These are phyloP conservation scores for Tricholoma saponaceum DNA, from an alignment of 768 basidiomycete species.

Conservation along the genomic window DNA sequence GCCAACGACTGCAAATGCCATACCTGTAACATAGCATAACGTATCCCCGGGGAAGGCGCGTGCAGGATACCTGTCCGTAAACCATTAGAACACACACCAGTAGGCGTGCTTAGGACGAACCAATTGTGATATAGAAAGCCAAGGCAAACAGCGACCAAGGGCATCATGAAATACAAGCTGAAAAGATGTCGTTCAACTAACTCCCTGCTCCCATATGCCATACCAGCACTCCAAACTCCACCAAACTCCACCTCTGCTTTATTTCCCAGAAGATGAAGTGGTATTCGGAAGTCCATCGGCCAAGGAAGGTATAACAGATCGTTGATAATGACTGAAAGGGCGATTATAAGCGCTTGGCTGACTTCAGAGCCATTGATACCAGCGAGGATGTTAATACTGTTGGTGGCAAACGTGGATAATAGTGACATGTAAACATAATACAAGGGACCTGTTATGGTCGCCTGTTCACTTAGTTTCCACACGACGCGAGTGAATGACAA, in stretches of 20 bases:
- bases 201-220: slow-evolving; percentile 81
- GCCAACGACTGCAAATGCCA: slow-evolving; percentile 97
- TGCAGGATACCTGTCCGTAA: slow-evolving; percentile 80
- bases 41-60: slow-evolving; percentile 95
- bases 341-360: slow-evolving; percentile 89
- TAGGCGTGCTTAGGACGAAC: slow-evolving; percentile 39
- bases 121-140: slow-evolving; percentile 97
- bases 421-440: slow-evolving; percentile 98
- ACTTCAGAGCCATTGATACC: slow-evolving; percentile 98
- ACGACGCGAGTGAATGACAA: background rate
- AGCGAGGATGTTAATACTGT: slow-evolving; percentile 98
- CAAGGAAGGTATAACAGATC: slow-evolving; percentile 93
- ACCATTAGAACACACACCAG: background rate
- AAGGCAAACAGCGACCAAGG: slow-evolving; percentile 83
- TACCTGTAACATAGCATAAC: slow-evolving; percentile 94
- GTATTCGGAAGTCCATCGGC: slow-evolving; percentile 71
- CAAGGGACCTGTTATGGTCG: slow-evolving; percentile 65
- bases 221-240: slow-evolving; percentile 78
- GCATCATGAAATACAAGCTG: slow-evolving; percentile 96
- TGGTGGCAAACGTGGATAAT: slow-evolving; percentile 94
- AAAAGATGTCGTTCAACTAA: slow-evolving; percentile 93
- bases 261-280: slow-evolving; percentile 64
- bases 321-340: slow-evolving; percentile 85
- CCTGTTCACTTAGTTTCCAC: slow-evolving; percentile 3
- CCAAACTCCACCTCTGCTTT: slow-evolving; percentile 68